These are phyloP conservation scores for Arachnomyces sp. DNA, from an alignment of 2,329 filamentous ascomycete species.

Conservation along the genomic window DNA sequence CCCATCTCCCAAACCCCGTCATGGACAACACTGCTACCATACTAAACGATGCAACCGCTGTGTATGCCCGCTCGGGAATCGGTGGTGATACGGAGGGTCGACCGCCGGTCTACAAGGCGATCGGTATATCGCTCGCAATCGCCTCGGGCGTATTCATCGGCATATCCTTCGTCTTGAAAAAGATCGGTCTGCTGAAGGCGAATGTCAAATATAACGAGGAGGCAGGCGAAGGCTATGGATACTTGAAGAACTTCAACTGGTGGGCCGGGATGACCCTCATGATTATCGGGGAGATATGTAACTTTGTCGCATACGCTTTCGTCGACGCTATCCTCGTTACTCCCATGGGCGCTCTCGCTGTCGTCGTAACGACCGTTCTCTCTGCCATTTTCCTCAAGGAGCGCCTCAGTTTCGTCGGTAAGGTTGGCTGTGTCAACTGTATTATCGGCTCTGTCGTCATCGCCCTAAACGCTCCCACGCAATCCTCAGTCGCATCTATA, in stretches of 20 bases:
- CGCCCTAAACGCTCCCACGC: conserved; percentile 81
- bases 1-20: conserved; percentile 9
- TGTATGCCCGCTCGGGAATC: conserved; percentile 40
- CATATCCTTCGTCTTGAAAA: conserved; percentile 90
- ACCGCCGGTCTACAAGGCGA: conserved; percentile 65
- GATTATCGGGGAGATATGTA: conserved; percentile 94
- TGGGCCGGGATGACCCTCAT: conserved; percentile 94
- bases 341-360: conserved; percentile 79
- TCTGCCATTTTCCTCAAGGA: conserved; percentile 96
- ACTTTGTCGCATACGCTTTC: conserved; percentile 94
- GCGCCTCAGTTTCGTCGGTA: conserved; percentile 87
- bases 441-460: conserved; percentile 91
- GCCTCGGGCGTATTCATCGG: conserved; percentile 90
- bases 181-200: conserved; percentile 79
- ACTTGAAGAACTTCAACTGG: conserved; percentile 92
- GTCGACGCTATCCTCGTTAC: conserved; percentile 95
- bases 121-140: conserved; percentile 80
- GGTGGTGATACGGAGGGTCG: conserved; percentile 25
- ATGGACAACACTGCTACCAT: conserved; percentile 39
- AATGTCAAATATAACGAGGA: conserved; percentile 96
- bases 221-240: conserved; percentile 93
- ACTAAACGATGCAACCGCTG: conserved; percentile 33
- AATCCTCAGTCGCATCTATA: conserved; percentile 78
- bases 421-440: conserved; percentile 91
- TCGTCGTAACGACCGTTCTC: conserved; percentile 84